These are phyloP conservation scores for Phytophthora brassicae DNA, from an alignment of 352 stramenopile species.

Conservation along the genomic window DNA sequence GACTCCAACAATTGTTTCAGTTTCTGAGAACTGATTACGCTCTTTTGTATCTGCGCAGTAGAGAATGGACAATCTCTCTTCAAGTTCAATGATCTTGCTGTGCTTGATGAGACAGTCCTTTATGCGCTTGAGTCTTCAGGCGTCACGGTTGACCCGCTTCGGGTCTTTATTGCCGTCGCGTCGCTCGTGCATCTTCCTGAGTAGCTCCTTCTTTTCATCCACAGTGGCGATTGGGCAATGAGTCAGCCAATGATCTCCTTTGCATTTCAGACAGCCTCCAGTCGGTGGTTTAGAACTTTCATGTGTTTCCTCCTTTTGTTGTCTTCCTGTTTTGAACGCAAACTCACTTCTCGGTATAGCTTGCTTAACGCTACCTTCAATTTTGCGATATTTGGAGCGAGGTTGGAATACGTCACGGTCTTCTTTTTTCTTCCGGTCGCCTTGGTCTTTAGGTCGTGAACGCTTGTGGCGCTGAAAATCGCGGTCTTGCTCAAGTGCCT, in stretches of 20 bases:
- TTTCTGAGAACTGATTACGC: constrained; percentile 18
- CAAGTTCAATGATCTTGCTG: constrained; percentile 12
- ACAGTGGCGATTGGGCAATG: background rate
- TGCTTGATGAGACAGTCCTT: constrained; percentile 16
- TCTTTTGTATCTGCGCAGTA: constrained; percentile 20
- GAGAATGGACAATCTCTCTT: constrained; percentile 16
- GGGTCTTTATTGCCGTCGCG: constrained; percentile 4
- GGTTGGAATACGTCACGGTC: background rate
- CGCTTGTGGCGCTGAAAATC: constrained; percentile 19
- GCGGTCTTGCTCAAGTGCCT: constrained; percentile 12
- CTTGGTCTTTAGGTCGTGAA: constrained; percentile 1
- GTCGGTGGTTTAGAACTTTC: background rate
- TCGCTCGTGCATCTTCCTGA: constrained; percentile 4
- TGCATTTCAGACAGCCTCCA: constrained; percentile 13
- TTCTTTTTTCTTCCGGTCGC: constrained; percentile 2
- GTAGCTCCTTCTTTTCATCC: constrained; percentile 18
- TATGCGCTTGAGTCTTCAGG: constrained; percentile 9
- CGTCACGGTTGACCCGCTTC: background rate
- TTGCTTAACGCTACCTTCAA: background rate
- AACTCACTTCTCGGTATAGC: background rate
- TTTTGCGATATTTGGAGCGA: background rate
- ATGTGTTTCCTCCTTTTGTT: background rate
- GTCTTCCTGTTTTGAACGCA: background rate
- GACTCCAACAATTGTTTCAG: constrained; percentile 13
- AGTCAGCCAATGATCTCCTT: constrained; percentile 12